Percentiles rank a stretch among this genome's conserved stretches.
phyloP scores from a whole-genome alignment of 805 yeast species.

The Schizosaccharomyces osmophilus region DNA sequence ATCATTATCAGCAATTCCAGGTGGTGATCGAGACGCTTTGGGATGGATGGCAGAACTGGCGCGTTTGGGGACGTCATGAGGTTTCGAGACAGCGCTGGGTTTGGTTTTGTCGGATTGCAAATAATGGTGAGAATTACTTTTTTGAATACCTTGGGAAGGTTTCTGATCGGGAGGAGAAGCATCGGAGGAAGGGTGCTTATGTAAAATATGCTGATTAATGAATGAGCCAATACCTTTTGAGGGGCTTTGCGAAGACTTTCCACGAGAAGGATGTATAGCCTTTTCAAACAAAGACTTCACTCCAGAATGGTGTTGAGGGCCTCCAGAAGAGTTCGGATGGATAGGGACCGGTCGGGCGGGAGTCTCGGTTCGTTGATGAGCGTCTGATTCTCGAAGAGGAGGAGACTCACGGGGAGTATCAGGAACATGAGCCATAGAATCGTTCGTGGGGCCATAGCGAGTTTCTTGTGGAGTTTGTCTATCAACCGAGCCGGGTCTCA shows the following conservation, averaged over 20 bases:
- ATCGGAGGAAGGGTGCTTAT: not conserved
- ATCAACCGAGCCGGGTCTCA: not conserved
- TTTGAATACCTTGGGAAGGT: not conserved
- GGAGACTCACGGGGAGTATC: not conserved
- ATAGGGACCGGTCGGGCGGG: not conserved
- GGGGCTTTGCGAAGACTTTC: not conserved
- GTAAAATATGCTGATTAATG: not conserved
- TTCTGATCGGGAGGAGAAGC: not conserved
- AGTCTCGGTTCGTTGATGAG: not conserved
- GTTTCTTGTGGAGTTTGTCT: not conserved
- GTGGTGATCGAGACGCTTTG: not conserved
- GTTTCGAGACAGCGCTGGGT: not conserved
- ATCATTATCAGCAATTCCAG: not conserved
- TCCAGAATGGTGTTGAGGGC: not conserved
- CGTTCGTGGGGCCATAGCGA: not conserved
- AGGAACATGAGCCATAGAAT: not conserved
- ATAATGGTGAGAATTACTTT: not conserved
- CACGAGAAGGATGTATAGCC: not conserved
- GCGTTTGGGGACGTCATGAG: not conserved
- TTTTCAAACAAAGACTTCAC: not conserved
- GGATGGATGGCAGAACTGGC: not conserved
- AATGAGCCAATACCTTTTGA: not conserved
- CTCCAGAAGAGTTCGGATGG: not conserved
- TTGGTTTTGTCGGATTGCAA: not conserved
- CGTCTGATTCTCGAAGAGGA: not conserved